These are phyloP conservation scores for Eucalyptus microcorys DNA, from an alignment of 345 rosid species.

Conservation along the genomic window DNA sequence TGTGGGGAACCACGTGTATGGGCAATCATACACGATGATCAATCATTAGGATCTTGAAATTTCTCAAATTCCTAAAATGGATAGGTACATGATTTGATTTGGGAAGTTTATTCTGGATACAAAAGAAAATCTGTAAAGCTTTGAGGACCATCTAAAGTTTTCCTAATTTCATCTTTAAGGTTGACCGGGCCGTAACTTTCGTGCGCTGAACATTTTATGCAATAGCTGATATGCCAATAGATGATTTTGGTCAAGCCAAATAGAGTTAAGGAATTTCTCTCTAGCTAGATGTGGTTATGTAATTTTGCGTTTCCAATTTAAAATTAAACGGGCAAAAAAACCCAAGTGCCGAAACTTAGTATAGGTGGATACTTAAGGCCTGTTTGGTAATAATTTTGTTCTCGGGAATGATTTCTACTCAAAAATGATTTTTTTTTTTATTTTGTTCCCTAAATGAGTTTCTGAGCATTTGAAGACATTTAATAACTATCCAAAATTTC, in stretches of 20 bases:
- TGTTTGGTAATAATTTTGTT: too few species aligned
- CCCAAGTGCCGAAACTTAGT: too few species aligned
- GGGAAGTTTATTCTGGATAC: neutral
- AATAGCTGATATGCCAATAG: neutral
- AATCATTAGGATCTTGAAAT: neutral
- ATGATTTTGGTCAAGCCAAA: neutral
- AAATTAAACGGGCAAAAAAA: too few species aligned
- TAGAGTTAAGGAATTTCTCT: neutral
- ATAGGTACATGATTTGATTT: neutral
- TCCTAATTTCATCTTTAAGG: neutral
- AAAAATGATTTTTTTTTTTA: too few species aligned
- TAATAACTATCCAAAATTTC: too few species aligned
- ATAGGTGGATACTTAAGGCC: too few species aligned
- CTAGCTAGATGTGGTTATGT: neutral
- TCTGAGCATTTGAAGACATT: too few species aligned
- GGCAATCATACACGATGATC: neutral
- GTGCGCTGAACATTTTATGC: neutral
- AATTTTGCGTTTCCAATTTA: neutral
- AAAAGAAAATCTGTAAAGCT: neutral
- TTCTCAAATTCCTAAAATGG: neutral
- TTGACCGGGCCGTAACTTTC: neutral
- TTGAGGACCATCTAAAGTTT: neutral
- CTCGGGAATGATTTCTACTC: accelerated
- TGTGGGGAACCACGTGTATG: neutral
- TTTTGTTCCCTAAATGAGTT: too few species aligned